phyloP scores from a whole-genome alignment of 768 basidiomycete genomes.

The Tricholoma sp. region DNA sequence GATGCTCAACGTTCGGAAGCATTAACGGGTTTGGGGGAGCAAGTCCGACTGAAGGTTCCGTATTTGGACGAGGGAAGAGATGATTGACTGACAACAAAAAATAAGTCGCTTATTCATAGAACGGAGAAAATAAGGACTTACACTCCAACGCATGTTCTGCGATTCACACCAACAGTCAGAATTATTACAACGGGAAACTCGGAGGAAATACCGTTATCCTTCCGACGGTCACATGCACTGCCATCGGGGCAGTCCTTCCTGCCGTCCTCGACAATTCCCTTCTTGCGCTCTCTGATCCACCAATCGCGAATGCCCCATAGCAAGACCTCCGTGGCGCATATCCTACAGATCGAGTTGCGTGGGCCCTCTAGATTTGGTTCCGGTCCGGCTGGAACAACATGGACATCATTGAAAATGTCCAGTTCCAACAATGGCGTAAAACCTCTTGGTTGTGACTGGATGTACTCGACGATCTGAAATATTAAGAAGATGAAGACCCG shows the following conservation, averaged over 20 bases:
- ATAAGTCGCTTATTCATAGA: neutral
- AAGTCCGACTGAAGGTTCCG: slow-evolving; percentile 2
- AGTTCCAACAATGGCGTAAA: slow-evolving; percentile 65
- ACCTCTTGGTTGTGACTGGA: slow-evolving; percentile 54
- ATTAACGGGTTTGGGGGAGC: neutral
- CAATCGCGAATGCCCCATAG: slow-evolving; percentile 75
- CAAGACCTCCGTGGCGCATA: slow-evolving; percentile 71
- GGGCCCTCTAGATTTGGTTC: slow-evolving; percentile 56
- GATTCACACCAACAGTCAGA: slow-evolving; percentile 7
- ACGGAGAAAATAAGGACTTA: slow-evolving; percentile 28
- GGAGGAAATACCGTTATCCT: slow-evolving; percentile 54
- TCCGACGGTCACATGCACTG: slow-evolving; percentile 53
- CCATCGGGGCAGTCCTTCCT: slow-evolving; percentile 69
- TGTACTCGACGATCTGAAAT: slow-evolving; percentile 55
- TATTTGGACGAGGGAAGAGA: slow-evolving; percentile 23
- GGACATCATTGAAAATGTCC: slow-evolving; percentile 68
- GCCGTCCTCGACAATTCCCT: slow-evolving; percentile 54
- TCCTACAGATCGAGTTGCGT: slow-evolving; percentile 59
- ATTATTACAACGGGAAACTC: neutral
- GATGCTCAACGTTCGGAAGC: neutral
- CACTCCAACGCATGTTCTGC: slow-evolving; percentile 75
- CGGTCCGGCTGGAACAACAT: slow-evolving; percentile 47
- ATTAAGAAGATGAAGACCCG: neutral
- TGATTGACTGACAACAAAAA: slow-evolving; percentile 34
- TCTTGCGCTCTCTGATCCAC: slow-evolving; percentile 78